Evolutionary conservation across 2,329 filamentous ascomycete species (phyloP), one percentile per base, ranked within the genome.

Genomic region (Botrytis medusae): DNA sequence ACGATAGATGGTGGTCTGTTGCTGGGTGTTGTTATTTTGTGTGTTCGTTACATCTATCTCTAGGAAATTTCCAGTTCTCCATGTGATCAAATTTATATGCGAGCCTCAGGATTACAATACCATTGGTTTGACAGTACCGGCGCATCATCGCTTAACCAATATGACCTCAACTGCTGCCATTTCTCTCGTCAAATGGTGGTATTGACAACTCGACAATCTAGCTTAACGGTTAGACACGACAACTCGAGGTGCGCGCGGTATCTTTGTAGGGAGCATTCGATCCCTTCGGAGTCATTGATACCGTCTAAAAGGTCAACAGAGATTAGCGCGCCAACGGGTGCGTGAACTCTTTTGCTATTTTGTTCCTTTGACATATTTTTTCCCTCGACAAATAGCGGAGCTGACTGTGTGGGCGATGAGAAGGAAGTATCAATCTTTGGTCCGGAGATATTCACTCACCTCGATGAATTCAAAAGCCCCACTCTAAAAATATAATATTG

Each of bases 251-350:
- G 44, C 46, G 20, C 22, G 46, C 34, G 46, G 44, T 37, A 67
- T 67, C 63, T 67, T 51, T 51, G 63, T 67, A 25, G 46, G 62
- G 63, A 67, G 63, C 46, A 67, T 67, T 51, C 46, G 44, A 67
- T 67, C 63, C 44, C 46, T 67, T 40, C 63, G 25, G 14, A 67
- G 63, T 40, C 63, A 67, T 25, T 46, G 63, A 40, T 67, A 12
- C 32, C 63, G 25, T 22, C 5, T 3, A 65, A 4, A 14, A 65
- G 44, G 63, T 40, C 63, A n/a, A 9, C 44, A 51, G 32, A 67
- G 63, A 67, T 37, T 51, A 51, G 32, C 42, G 63, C 61, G 37
- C 34, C 34, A 32, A n/a, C n/a, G 51, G 51, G 32, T 44, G 63
- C 22, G 44, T 51, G 63, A 37, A 67, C 63, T 51, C 59, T 51